phyloP scores from a whole-genome alignment of 2,329 filamentous ascomycete species.

The Stagonosporopsis cucurbitacearum region DNA sequence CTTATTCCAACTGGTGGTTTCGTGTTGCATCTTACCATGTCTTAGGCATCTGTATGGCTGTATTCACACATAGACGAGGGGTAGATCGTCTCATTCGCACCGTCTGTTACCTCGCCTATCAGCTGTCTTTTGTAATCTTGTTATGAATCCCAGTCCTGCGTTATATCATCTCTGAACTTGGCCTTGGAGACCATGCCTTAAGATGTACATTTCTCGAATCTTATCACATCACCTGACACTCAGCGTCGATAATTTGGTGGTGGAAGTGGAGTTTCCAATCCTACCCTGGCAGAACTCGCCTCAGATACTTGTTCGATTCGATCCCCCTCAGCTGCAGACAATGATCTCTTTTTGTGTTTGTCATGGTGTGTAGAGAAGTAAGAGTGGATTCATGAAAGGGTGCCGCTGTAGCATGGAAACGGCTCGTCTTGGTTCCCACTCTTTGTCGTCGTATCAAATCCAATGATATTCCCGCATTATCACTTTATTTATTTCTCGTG shows the following conservation, averaged over 20 bases:
- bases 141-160: too few relatives aligned
- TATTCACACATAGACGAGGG: constrained; percentile 5
- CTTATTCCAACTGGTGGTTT: background rate
- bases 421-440: background rate
- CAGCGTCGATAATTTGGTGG: constrained; percentile 39
- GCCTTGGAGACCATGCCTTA: background rate
- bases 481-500: background rate
- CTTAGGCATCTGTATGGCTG: constrained; percentile 7
- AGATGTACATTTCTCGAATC: background rate
- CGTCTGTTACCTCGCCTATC: constrained; percentile 7
- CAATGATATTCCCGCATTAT: background rate
- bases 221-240: background rate
- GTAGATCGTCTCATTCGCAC: constrained; percentile 3
- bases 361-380: background rate
- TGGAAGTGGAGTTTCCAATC: constrained; percentile 44
- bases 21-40: background rate
- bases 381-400: background rate
- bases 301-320: constrained; percentile 39
- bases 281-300: constrained; percentile 21
- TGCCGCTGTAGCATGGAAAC: background rate
- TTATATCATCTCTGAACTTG: background rate
- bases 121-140: constrained; percentile 6
- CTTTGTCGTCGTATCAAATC: background rate
- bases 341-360: background rate
- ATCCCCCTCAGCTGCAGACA: constrained; percentile 32